phyloP scores from a whole-genome alignment of 208 protist genomes.

The Sergeia podlipaevii region DNA sequence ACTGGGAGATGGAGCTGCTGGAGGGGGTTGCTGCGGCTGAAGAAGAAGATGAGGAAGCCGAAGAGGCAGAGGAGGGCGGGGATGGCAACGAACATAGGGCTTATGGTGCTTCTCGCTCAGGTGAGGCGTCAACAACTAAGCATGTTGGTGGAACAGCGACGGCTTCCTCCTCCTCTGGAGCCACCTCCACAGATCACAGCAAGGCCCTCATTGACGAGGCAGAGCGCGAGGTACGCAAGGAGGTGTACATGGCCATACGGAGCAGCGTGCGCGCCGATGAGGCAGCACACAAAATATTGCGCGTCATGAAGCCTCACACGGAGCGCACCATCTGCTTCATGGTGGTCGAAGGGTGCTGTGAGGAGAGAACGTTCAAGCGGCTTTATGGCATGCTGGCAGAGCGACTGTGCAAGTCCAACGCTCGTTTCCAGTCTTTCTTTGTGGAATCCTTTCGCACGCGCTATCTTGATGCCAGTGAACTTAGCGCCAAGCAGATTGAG shows the following conservation, averaged over 20 bases:
- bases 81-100: not conserved
- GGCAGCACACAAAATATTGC: slow-evolving; percentile 98
- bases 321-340: slow-evolving; percentile 92
- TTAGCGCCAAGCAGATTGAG: slow-evolving; percentile 97
- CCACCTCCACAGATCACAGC: slow-evolving; percentile 7
- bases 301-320: slow-evolving; percentile 59
- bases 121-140: not conserved
- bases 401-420: slow-evolving; percentile 94
- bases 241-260: slow-evolving; percentile 99
- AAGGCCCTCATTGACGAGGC: slow-evolving; percentile 75
- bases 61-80: slow-evolving; percentile 20
- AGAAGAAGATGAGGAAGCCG: slow-evolving; percentile 29
- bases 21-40: slow-evolving; percentile 54
- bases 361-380: slow-evolving; percentile 94
- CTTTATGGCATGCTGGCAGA: slow-evolving; percentile 96
- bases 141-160: not conserved
- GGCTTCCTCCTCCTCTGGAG: not conserved
- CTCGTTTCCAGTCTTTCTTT: slow-evolving; percentile 87
- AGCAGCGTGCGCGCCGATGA: slow-evolving; percentile 97
- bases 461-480: slow-evolving; percentile 91
- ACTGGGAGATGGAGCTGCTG: slow-evolving; percentile 79
- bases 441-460: slow-evolving; percentile 83
- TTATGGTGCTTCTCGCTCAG: not conserved
- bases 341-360: slow-evolving; percentile 98
- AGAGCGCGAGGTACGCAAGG: slow-evolving; percentile 87